A percentile compares a stretch with the other conserved stretches of the same genome.
Evolutionary conservation across 495 filamentous ascomycete species (phyloP).

Genomic region (Aspergillus sparsus): DNA sequence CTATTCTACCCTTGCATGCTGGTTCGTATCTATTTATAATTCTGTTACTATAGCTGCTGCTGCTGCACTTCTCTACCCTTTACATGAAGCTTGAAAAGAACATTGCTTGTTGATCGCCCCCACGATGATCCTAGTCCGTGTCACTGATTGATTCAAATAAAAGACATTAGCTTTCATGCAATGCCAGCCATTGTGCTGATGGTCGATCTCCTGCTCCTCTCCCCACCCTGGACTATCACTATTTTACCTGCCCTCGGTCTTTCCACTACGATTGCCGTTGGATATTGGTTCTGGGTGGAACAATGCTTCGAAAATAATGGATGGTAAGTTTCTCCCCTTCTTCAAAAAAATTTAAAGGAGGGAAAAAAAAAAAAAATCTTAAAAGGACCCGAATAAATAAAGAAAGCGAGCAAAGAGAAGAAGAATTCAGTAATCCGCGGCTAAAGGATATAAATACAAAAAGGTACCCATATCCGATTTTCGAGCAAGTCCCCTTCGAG

Average conservation of each 20-base stretch:
- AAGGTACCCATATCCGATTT: constrained; percentile 87
- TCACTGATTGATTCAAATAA: constrained; percentile 6
- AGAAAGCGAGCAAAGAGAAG: background rate
- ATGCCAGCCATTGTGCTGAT: constrained; percentile 70
- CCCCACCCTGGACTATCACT: constrained; percentile 77
- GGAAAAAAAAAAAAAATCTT: background rate
- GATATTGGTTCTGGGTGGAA: constrained; percentile 90
- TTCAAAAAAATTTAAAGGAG: too few species aligned
- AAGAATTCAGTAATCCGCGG: background rate
- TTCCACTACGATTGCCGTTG: constrained; percentile 64
- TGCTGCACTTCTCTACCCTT: background rate
- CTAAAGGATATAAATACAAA: background rate
- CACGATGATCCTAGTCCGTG: background rate
- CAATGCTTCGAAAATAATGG: constrained; percentile 73
- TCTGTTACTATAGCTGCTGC: background rate
- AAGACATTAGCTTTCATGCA: constrained; percentile 80
- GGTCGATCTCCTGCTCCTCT: constrained; percentile 71
- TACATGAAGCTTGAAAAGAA: too few species aligned
- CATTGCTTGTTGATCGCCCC: background rate
- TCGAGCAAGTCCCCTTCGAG: constrained; percentile 60
- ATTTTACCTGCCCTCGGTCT: constrained; percentile 60
- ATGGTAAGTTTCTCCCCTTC: constrained; percentile 51
- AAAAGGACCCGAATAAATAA: too few species aligned
- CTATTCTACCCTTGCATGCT: constrained; percentile 43
- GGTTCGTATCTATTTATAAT: constrained; percentile 32